phyloP scores from a whole-genome alignment of 1,284 basidiomycete species.

The Heliocybe sulcata region DNA sequence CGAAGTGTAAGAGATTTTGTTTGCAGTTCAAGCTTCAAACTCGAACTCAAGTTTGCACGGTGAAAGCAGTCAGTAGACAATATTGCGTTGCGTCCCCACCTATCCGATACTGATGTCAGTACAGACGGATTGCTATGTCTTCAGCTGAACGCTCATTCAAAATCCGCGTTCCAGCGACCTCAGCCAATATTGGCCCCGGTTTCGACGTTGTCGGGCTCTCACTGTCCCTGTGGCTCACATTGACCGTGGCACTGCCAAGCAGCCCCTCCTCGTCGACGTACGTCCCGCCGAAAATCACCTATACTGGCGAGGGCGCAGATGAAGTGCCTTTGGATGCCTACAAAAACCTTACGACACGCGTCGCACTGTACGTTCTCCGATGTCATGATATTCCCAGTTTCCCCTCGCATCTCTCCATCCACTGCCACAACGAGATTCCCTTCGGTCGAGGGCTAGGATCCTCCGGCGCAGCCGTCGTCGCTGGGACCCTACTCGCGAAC shows the following conservation, averaged over 20 bases:
- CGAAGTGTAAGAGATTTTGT: too few relatives aligned
- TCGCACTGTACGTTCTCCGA: slow-evolving; percentile 94
- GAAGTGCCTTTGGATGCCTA: slow-evolving; percentile 94
- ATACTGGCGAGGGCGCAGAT: slow-evolving; percentile 84
- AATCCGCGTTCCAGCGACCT: slow-evolving; percentile 91
- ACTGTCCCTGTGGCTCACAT: slow-evolving; percentile 80
- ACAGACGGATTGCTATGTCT: background rate
- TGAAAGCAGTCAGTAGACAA: too few relatives aligned
- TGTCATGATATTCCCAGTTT: slow-evolving; percentile 75
- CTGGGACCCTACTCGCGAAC: slow-evolving; percentile 88
- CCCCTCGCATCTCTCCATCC: slow-evolving; percentile 68
- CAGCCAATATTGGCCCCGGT: slow-evolving; percentile 97
- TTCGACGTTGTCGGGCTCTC: slow-evolving; percentile 99
- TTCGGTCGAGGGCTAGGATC: slow-evolving; percentile 97
- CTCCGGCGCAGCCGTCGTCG: slow-evolving; percentile 96
- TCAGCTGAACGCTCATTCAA: slow-evolving; percentile 26
- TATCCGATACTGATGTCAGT: background rate
- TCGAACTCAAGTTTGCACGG: too few relatives aligned
- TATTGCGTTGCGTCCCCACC: too few relatives aligned
- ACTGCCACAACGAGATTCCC: slow-evolving; percentile 90
- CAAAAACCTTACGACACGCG: slow-evolving; percentile 97
- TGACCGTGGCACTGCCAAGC: slow-evolving; percentile 55
- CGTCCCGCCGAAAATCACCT: slow-evolving; percentile 60
- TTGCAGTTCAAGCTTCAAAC: too few relatives aligned
- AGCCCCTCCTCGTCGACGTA: slow-evolving; percentile 22